Conservation (phyloP, 768 basidiomycete species). For the Sporobolomyces roseus region DNA sequence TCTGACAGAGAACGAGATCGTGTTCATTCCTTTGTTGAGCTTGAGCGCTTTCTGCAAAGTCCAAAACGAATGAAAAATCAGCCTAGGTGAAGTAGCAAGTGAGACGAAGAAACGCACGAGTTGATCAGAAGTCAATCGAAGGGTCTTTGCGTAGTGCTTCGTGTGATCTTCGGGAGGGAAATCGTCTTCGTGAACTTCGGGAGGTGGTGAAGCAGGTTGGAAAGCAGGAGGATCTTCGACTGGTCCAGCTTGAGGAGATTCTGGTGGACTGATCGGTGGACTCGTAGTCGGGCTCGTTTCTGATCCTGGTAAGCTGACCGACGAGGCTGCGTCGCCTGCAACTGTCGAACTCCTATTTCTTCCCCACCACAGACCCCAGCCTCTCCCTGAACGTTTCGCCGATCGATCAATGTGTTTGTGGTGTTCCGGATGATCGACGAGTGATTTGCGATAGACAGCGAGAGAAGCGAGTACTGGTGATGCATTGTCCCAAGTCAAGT, state of each 20-base stretch:
- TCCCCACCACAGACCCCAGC: slow-evolving; percentile 61
- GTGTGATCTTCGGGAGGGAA: slow-evolving; percentile 28
- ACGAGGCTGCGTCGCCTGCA: neutral
- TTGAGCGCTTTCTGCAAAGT: slow-evolving; percentile 70
- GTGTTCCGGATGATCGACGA: slow-evolving; percentile 45
- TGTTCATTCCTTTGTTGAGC: slow-evolving; percentile 79
- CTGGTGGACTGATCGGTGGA: slow-evolving; percentile 43
- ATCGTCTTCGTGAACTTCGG: slow-evolving; percentile 8
- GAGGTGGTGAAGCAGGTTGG: neutral
- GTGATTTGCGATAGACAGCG: slow-evolving; percentile 60
- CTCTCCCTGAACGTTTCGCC: slow-evolving; percentile 9
- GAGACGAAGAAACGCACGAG: slow-evolving; percentile 58
- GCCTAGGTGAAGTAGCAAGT: neutral
- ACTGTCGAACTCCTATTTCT: slow-evolving; percentile 51
- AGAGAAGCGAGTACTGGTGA: slow-evolving; percentile 74
- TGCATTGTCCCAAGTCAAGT: slow-evolving; percentile 69
- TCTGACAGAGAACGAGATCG: slow-evolving; percentile 87
- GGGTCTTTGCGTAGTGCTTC: slow-evolving; percentile 78
- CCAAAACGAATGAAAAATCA: neutral
- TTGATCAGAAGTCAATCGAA: slow-evolving; percentile 90
- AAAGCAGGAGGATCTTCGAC: neutral
- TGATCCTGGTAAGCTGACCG: slow-evolving; percentile 9
- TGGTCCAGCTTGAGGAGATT: slow-evolving; percentile 34
- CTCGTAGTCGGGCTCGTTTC: slow-evolving; percentile 19
- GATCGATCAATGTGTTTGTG: slow-evolving; percentile 6